phyloP scores from a whole-genome alignment of 2,329 filamentous ascomycete genomes.

The Tolypocladium ovalisporum region DNA sequence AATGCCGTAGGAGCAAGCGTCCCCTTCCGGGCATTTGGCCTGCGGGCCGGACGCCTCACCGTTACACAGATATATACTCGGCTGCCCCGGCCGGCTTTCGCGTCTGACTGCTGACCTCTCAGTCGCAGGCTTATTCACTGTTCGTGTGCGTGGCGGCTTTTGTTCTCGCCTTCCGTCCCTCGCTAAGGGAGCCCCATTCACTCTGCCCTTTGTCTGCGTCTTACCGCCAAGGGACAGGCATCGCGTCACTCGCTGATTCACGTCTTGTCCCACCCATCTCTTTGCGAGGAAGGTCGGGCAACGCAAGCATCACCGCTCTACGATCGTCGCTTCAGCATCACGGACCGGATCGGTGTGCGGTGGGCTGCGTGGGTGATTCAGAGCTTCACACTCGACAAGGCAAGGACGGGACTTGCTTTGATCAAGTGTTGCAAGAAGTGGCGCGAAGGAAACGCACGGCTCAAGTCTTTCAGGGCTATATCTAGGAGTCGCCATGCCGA shows the following conservation, averaged over 20 bases:
- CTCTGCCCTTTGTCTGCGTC: not conserved
- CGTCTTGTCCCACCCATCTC: not conserved
- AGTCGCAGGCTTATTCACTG: not conserved
- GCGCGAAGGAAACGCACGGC: not conserved
- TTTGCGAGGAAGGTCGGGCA: not conserved
- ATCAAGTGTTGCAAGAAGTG: not conserved
- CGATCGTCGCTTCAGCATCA: too few species aligned
- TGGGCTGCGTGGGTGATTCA: not conserved
- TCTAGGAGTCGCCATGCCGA: conserved; percentile 1
- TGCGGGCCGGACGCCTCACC: not conserved
- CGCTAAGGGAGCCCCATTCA: not conserved
- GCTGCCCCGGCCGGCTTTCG: not conserved
- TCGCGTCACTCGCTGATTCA: not conserved
- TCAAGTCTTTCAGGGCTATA: not conserved
- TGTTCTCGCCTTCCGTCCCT: not conserved
- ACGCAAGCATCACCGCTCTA: not conserved
- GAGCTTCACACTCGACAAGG: not conserved
- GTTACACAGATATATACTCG: not conserved
- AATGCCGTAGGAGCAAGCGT: not conserved
- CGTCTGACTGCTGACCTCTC: not conserved
- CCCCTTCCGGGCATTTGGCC: not conserved
- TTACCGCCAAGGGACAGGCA: not conserved
- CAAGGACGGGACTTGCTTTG: not conserved
- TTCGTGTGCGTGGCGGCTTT: not conserved
- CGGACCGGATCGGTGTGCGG: not conserved